Evolutionary conservation across 441 rosid genomes (phyloP).

Genomic region (Croton laevigatus): DNA sequence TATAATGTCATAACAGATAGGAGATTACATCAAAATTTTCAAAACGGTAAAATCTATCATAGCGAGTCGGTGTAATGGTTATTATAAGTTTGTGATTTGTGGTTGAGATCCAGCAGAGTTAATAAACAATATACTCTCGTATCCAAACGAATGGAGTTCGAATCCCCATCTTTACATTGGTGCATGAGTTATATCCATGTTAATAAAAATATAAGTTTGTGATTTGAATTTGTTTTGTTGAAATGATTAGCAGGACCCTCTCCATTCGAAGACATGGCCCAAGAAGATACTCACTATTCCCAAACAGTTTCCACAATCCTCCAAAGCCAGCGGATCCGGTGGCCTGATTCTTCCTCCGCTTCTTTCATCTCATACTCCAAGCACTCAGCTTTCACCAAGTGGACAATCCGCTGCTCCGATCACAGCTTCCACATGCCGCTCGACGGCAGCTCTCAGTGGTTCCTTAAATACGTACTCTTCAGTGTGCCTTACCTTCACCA

Average conservation of each 20-base stretch:
- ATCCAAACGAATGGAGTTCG: no score
- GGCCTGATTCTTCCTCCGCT: slow-evolving; percentile 44
- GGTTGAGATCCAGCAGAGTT: no score
- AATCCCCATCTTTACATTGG: no score
- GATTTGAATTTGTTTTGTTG: not conserved
- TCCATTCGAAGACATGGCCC: slow-evolving; percentile 39
- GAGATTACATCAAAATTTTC: no score
- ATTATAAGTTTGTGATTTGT: no score
- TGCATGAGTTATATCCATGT: no score
- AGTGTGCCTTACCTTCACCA: slow-evolving; percentile 68
- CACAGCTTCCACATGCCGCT: slow-evolving; percentile 27
- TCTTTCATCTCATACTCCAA: slow-evolving; percentile 31
- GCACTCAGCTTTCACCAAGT: slow-evolving; percentile 70
- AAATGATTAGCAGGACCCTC: slow-evolving; percentile 25
- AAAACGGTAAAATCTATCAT: no score
- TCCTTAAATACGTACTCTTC: slow-evolving; percentile 72
- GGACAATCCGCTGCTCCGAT: slow-evolving; percentile 44
- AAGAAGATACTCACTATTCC: slow-evolving; percentile 69
- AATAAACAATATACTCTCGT: no score
- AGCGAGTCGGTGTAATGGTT: no score
- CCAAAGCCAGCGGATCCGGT: slow-evolving; percentile 42
- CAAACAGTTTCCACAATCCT: slow-evolving; percentile 77
- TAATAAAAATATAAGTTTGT: no score
- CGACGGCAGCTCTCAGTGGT: slow-evolving; percentile 65
- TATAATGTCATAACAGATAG: no score